These are phyloP conservation scores for Wickerhamia fluorescens DNA, from an alignment of 805 yeast genomes.

Conservation along the genomic window DNA sequence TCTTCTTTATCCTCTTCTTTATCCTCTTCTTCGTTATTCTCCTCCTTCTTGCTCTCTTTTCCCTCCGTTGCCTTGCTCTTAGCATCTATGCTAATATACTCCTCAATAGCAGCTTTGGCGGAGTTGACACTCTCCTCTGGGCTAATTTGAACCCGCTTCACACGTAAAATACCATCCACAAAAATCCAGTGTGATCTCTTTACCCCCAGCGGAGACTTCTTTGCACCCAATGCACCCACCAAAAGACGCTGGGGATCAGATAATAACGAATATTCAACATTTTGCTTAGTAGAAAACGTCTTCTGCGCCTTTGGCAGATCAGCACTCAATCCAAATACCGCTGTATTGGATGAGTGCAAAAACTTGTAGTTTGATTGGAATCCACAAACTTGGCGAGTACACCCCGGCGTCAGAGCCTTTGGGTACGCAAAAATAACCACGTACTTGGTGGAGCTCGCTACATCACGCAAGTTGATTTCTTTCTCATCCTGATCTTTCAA, in stretches of 20 bases:
- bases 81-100: too few species aligned
- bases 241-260: constrained; percentile 69
- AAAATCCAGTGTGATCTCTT: constrained; percentile 92
- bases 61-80: constrained; percentile 4
- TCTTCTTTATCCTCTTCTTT: constrained; percentile 1
- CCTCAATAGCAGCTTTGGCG: too few species aligned
- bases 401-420: constrained; percentile 90
- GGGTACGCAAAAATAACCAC: constrained; percentile 65
- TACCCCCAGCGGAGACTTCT: constrained; percentile 68
- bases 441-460: constrained; percentile 24
- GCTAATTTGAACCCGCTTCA: constrained; percentile 46
- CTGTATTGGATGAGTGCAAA: constrained; percentile 43
- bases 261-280: constrained; percentile 65
- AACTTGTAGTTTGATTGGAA: constrained; percentile 61
- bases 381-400: constrained; percentile 91
- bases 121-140: constrained; percentile 46
- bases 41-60: constrained; percentile 3
- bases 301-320: constrained; percentile 77
- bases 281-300: constrained; percentile 65
- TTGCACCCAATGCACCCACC: constrained; percentile 74
- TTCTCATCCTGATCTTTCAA: constrained; percentile 67
- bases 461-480: constrained; percentile 29
- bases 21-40: constrained; percentile 2
- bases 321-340: constrained; percentile 75
- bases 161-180: constrained; percentile 61